phyloP scores from a whole-genome alignment of 208 protist genomes.

The Acanthamoeba castellanii region DNA sequence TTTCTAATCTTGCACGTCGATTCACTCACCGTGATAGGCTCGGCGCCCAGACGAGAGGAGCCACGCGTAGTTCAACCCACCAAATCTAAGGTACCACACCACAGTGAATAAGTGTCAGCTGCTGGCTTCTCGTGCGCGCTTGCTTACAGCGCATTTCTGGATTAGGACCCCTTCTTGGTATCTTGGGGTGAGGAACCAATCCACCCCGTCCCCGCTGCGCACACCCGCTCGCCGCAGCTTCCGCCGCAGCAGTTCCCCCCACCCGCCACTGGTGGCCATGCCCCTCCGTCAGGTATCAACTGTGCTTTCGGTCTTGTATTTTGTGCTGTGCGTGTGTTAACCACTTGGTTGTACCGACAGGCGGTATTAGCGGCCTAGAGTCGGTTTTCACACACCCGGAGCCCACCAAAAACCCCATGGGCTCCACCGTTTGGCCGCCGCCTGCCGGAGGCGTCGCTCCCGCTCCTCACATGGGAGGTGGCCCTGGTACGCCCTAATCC shows the following conservation, averaged over 20 bases:
- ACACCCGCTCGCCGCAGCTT: background rate
- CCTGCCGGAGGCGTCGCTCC: background rate
- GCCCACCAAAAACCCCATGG: background rate
- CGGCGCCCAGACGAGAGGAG: background rate
- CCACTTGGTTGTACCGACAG: background rate
- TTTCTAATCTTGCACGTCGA: no score
- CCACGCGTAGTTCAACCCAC: background rate
- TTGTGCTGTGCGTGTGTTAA: no score
- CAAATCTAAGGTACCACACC: background rate
- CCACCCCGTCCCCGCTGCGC: no score
- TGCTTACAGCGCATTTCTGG: no score
- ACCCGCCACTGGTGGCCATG: background rate
- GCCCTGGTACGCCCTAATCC: background rate
- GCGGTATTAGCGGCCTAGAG: background rate
- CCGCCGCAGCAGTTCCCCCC: background rate
- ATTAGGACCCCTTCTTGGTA: background rate
- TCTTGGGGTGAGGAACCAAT: background rate
- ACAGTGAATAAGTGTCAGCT: background rate
- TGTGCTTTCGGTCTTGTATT: background rate
- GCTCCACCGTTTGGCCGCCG: slow-evolving; percentile 44
- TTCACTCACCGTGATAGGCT: background rate
- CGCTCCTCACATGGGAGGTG: background rate
- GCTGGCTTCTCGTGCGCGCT: no score
- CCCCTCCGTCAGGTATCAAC: background rate
- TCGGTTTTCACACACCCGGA: background rate